These are phyloP conservation scores for Cucurbitaria berberidis DNA, from an alignment of 2,329 filamentous ascomycete species.

Conservation along the genomic window DNA sequence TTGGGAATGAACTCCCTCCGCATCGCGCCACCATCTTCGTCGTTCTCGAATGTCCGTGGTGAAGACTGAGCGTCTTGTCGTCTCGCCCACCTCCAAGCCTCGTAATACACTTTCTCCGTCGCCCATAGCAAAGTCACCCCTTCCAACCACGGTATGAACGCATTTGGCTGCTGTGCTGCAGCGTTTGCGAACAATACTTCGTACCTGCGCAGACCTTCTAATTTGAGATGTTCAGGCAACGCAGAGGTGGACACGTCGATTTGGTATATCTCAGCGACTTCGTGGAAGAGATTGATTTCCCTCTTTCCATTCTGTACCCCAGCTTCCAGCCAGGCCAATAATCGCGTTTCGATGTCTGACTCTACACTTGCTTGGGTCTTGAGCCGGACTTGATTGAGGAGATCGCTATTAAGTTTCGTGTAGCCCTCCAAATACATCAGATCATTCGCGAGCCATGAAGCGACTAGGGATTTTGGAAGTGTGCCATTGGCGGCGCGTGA, in stretches of 20 bases:
- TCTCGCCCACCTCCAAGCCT: slow-evolving; percentile 44
- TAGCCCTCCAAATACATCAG: slow-evolving; percentile 43
- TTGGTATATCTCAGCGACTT: slow-evolving; percentile 37
- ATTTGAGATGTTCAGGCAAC: slow-evolving; percentile 23
- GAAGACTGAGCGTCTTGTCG: slow-evolving; percentile 25
- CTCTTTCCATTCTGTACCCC: slow-evolving; percentile 42
- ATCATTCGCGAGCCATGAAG: slow-evolving; percentile 45
- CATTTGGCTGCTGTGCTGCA: slow-evolving; percentile 4
- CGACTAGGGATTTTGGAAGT: slow-evolving; percentile 39
- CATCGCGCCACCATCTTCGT: slow-evolving; percentile 69
- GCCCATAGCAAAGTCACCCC: slow-evolving; percentile 41
- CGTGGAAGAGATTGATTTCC: slow-evolving; percentile 39
- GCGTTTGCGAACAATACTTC: slow-evolving; percentile 34
- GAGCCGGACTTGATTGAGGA: slow-evolving; percentile 26
- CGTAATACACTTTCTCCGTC: slow-evolving; percentile 45
- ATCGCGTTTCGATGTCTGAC: slow-evolving; percentile 25
- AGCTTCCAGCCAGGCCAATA: slow-evolving; percentile 41
- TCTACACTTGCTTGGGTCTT: slow-evolving; percentile 7
- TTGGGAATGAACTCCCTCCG: slow-evolving; percentile 70
- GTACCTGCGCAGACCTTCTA: slow-evolving; percentile 37
- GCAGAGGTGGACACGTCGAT: slow-evolving; percentile 25
- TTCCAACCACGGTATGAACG: slow-evolving; percentile 43
- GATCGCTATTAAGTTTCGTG: slow-evolving; percentile 27
- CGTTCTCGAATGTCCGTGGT: slow-evolving; percentile 43
- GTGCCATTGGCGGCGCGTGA: slow-evolving; percentile 36